Conservation (phyloP, 1,284 basidiomycete genomes). For the Agroathelia rolfsii region DNA sequence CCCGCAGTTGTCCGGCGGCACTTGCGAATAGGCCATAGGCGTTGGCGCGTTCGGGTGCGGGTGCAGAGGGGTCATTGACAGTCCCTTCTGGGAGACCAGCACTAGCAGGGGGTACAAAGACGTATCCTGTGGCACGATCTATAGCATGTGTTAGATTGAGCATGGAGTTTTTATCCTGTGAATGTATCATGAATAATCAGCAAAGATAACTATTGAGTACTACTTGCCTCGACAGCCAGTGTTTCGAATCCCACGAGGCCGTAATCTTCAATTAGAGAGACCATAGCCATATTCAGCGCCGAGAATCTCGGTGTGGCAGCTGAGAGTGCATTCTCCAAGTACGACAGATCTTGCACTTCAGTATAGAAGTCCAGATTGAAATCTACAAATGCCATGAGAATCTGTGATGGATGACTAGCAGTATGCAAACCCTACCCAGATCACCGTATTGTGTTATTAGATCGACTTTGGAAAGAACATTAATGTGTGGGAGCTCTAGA, state of each 20-base stretch:
- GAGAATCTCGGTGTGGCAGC: conserved; percentile 56
- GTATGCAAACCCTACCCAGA: conserved; percentile 46
- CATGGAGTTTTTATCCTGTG: conserved; percentile 90
- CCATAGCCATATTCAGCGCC: conserved; percentile 82
- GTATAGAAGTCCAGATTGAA: conserved; percentile 99
- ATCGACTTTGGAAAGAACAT: conserved; percentile 95
- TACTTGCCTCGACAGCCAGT: conserved; percentile 79
- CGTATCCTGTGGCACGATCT: conserved; percentile 85
- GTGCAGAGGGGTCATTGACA: conserved; percentile 28
- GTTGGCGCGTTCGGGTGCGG: conserved; percentile 49
- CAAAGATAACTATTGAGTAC: conserved; percentile 1
- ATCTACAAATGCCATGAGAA: conserved; percentile 36
- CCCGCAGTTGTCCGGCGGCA: conserved; percentile 48
- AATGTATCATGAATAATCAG: background rate
- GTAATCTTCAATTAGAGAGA: conserved; percentile 90
- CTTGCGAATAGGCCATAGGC: conserved; percentile 55
- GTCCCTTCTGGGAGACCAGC: conserved; percentile 43
- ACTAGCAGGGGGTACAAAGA: conserved; percentile 62
- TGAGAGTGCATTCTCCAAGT: conserved; percentile 74
- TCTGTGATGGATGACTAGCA: conserved; percentile 8
- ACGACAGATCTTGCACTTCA: conserved; percentile 91
- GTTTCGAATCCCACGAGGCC: conserved; percentile 96
- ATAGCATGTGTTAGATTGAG: conserved; percentile 72
- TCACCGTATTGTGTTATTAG: conserved; percentile 81
- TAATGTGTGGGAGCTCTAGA: conserved; percentile 93